phyloP scores from a whole-genome alignment of 106 monocot genomes.

The Gastrodia elata region DNA sequence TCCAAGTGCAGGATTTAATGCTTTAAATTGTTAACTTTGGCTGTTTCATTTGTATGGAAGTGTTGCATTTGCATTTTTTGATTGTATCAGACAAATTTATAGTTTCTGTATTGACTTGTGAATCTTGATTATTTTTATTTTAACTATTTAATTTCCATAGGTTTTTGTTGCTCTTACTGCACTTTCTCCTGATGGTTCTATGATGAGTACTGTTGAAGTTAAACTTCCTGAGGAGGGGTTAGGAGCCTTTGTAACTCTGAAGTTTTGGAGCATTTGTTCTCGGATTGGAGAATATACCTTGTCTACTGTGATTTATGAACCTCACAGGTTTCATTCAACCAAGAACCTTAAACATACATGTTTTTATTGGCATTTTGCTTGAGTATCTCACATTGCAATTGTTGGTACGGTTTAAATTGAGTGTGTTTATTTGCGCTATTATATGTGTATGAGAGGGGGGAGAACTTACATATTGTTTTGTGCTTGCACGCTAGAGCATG shows the following conservation, averaged over 20 bases:
- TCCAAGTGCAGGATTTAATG: background rate
- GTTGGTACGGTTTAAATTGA: background rate
- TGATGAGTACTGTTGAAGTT: constrained; percentile 84
- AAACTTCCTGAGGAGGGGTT: constrained; percentile 83
- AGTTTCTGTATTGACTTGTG: background rate
- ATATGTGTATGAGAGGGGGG: background rate
- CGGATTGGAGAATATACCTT: constrained; percentile 45
- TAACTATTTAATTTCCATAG: constrained; percentile 27
- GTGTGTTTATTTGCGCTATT: background rate
- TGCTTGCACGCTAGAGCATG: too few species aligned
- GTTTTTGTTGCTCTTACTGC: constrained; percentile 43
- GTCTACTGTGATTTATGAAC: constrained; percentile 89
- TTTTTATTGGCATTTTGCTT: background rate
- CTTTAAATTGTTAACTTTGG: background rate
- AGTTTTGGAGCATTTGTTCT: constrained; percentile 63
- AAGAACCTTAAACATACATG: constrained; percentile 2
- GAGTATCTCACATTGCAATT: background rate
- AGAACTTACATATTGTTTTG: too few species aligned
- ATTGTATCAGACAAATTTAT: background rate
- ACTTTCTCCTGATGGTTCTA: constrained; percentile 65
- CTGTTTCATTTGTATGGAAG: background rate
- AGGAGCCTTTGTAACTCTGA: constrained; percentile 64
- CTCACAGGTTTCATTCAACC: constrained; percentile 54
- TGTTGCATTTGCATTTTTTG: background rate
- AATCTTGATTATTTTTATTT: background rate